A percentile compares a stretch with the other conserved stretches of the same genome.
These are phyloP conservation scores for Pythium apleroticum DNA, from an alignment of 352 stramenopile genomes.

Conservation along the genomic window DNA sequence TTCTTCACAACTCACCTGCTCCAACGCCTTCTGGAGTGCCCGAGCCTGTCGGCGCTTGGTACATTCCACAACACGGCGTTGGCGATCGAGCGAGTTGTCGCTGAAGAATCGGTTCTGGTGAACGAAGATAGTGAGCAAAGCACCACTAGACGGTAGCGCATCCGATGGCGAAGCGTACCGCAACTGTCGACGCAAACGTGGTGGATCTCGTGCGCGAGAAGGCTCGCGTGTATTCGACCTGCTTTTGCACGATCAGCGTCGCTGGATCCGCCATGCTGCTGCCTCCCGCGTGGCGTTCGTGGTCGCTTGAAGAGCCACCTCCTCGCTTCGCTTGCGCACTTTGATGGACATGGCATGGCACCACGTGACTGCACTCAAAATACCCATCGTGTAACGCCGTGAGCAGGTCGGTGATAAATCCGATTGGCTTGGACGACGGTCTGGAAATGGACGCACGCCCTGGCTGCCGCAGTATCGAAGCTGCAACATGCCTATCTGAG, in stretches of 20 bases:
- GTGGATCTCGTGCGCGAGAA: conserved; percentile 21
- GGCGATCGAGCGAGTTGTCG: conserved; percentile 64
- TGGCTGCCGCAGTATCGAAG: background rate
- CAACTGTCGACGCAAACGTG: conserved; percentile 24
- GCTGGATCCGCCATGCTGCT: conserved; percentile 14
- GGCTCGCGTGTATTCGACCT: conserved; percentile 27
- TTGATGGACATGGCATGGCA: background rate
- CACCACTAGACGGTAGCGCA: background rate
- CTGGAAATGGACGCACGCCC: background rate
- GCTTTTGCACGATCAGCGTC: conserved; percentile 28
- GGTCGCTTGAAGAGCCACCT: background rate
- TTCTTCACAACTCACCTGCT: conserved; percentile 37
- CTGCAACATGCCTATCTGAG: background rate
- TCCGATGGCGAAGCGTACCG: conserved; percentile 10
- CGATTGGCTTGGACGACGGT: background rate
- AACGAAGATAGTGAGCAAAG: background rate
- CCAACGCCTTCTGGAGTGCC: conserved; percentile 45
- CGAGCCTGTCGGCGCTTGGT: conserved; percentile 55
- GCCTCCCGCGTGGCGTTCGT: background rate
- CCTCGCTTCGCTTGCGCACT: background rate
- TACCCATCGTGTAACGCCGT: background rate
- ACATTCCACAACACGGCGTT: conserved; percentile 53
- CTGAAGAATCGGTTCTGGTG: conserved; percentile 68
- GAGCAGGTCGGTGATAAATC: background rate
- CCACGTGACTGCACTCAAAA: background rate